phyloP scores from a whole-genome alignment of 805 yeast genomes.

The Candida peoriensis region DNA sequence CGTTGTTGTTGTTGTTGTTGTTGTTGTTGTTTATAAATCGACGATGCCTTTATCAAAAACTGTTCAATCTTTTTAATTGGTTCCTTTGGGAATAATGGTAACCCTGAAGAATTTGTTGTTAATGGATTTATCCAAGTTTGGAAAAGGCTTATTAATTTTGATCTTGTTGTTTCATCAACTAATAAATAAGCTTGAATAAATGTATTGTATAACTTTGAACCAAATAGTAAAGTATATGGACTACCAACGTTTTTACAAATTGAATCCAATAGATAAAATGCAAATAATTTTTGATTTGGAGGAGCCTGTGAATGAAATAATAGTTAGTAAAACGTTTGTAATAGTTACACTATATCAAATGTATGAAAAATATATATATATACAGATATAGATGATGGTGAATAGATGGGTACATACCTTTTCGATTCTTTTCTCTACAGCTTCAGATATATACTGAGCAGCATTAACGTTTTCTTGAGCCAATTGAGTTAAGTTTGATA shows the following conservation, averaged over 20 bases:
- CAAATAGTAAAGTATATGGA: conserved; percentile 80
- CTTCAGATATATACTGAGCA: conserved; percentile 73
- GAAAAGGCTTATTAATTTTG: conserved; percentile 69
- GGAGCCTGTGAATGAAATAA: conserved; percentile 37
- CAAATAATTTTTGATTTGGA: conserved; percentile 79
- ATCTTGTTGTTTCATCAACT: conserved; percentile 70
- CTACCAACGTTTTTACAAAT: conserved; percentile 86
- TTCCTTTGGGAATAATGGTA: conserved; percentile 67
- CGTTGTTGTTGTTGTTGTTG: conserved; percentile 11
- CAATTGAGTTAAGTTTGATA: conserved; percentile 73
- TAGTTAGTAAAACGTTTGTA: not conserved
- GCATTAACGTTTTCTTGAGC: conserved; percentile 80
- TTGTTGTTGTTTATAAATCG: conserved; percentile 30
- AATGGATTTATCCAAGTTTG: conserved; percentile 79
- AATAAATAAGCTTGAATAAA: conserved; percentile 76
- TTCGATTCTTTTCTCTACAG: conserved; percentile 68
- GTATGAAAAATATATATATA: too few relatives aligned
- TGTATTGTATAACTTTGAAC: conserved; percentile 60
- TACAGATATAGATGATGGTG: conserved; percentile 9
- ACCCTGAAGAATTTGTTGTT: conserved; percentile 54
- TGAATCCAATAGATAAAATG: conserved; percentile 83
- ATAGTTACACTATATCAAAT: too few relatives aligned
- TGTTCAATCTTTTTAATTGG: conserved; percentile 68
- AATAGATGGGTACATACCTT: conserved; percentile 34
- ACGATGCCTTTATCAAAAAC: conserved; percentile 61